Evolutionary conservation across 768 basidiomycete species (phyloP).

Genomic region (Russula vinacea): DNA sequence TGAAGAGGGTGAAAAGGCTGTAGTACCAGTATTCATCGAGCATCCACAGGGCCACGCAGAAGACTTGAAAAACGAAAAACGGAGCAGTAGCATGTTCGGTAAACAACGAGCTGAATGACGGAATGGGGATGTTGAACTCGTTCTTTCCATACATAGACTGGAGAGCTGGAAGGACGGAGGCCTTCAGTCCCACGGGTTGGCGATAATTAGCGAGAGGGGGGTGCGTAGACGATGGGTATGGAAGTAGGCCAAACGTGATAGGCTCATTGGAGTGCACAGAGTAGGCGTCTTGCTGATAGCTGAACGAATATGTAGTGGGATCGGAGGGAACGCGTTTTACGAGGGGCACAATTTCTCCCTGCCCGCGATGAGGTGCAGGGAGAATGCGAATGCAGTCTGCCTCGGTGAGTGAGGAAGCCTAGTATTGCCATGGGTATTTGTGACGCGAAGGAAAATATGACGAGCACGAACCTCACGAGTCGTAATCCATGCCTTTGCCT

Average conservation of each 20-base stretch:
- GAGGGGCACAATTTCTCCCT: conserved; percentile 83
- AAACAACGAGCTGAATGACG: conserved; percentile 89
- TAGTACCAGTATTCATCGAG: conserved; percentile 99
- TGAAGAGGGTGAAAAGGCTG: conserved; percentile 95
- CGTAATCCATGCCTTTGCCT: conserved; percentile 74
- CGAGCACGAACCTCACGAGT: conserved; percentile 58
- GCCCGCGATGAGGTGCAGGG: conserved; percentile 76
- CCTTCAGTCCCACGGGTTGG: conserved; percentile 53
- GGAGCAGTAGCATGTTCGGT: conserved; percentile 96
- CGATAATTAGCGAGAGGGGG: conserved; percentile 70
- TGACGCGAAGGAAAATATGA: conserved; percentile 9
- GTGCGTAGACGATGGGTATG: conserved; percentile 77
- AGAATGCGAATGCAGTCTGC: conserved; percentile 82
- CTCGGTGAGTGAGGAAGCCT: conserved; percentile 62
- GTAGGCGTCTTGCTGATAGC: conserved; percentile 93
- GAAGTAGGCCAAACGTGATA: conserved; percentile 69
- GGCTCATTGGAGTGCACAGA: conserved; percentile 57
- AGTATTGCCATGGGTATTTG: conserved; percentile 10
- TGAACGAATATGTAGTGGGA: conserved; percentile 74
- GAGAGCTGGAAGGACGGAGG: conserved; percentile 49
- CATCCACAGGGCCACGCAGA: conserved; percentile 97
- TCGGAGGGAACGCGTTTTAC: conserved; percentile 58
- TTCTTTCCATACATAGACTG: conserved; percentile 81
- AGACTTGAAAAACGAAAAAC: conserved; percentile 99
- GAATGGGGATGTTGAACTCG: conserved; percentile 96